Evolutionary conservation across 2,329 filamentous ascomycete species (phyloP), one percentile per base, ranked within the genome.

Genomic region (Zymoseptoria brevis): DNA sequence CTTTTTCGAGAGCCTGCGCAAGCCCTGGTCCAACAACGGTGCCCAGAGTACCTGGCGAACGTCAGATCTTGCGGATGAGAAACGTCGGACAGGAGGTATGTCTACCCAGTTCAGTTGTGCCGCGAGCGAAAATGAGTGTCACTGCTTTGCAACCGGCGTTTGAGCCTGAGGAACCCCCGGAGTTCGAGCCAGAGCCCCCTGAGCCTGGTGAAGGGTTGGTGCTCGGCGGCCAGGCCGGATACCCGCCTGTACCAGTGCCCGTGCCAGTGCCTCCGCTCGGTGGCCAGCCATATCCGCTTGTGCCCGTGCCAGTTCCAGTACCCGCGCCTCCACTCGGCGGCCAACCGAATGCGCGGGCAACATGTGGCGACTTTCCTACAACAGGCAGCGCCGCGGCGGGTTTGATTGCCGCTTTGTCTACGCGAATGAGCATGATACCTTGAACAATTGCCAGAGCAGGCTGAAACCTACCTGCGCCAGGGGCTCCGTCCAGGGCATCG

Each of bases 121-220:
- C 82, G n/a, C 82, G 78, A n/a, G 81, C 81, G 62, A 81, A 84
- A 64, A 84, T 77, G 54, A 83, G 70, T 2, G 81, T 83, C 61
- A 81, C 75, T 22, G 73, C 68, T 57, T 75, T 76, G 70, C 77
- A 80, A 54, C 55, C 57, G 48, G 55, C 54, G 57, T 57, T 62
- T 9, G 60, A 61, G 26, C 60, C 56, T 50, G 59, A 57, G 49
- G 61, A 62, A 11, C 2, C 19, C 26, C 13, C 35, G 13, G 11
- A 7, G 13, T 7, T 45, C 5, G 35, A 45, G 35, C 35, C 35
- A 11, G 11, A 11, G 35, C 16, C 35, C 11, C 35, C 35, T 5
- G 35, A 16, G 35, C 13, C 16, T 7, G 35, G 35, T 13, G 35
- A 16, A 16, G 35, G 6, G 16, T n/a, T n/a, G 35, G 13, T 16